Evolutionary conservation across 441 rosid species (phyloP), one percentile per base, ranked within the genome.

Genomic region (Sinapis alba): DNA sequence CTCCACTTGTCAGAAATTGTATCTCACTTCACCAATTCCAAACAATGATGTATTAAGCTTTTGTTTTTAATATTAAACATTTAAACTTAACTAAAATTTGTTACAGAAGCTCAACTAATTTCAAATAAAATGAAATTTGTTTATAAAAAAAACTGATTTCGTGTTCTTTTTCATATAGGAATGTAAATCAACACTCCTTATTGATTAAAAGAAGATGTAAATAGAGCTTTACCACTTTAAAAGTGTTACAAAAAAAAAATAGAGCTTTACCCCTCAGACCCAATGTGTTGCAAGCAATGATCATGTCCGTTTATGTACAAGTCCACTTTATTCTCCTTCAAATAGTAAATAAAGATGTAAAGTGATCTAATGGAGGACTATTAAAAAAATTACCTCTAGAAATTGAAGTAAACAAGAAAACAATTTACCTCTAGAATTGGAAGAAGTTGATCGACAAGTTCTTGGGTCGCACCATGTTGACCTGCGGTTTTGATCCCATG

Each of bases 401-500:
- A 23, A 23, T 23, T 2, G 26, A 23, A 28, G 5, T 30, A 30
- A 30, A 30, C 10, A 30, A 30, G 34, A 3, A 38, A 41, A 41
- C 16, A 43, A n/a, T 43, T 45, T 59, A 28, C 41, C 23, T 60
- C 41, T 11, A 94, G 88, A 72, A 90, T 84, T 3, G 99, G 97
- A 28, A 94, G 83, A 62, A 94, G 88, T 24, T 69, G 88, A 4
- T 54, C 36, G 1, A 64, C 78, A 9, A 92, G 86, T 76, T 89
- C 98, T 13, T 38, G 58, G 0, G 99, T 94, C 62, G 51, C 76
- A 45, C 93, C 89, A 62, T 92, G 99, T 0, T 80, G 53, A 51
- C 97, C 93, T 3, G 88, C 93, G 24, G 94, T 89, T 78, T 78
- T 86, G 41, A 92, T 94, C 36, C 90, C 87, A 26, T 92, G 98